Conservation (phyloP, 1,284 basidiomycete genomes). For the Fomitopsis schrenkii region DNA sequence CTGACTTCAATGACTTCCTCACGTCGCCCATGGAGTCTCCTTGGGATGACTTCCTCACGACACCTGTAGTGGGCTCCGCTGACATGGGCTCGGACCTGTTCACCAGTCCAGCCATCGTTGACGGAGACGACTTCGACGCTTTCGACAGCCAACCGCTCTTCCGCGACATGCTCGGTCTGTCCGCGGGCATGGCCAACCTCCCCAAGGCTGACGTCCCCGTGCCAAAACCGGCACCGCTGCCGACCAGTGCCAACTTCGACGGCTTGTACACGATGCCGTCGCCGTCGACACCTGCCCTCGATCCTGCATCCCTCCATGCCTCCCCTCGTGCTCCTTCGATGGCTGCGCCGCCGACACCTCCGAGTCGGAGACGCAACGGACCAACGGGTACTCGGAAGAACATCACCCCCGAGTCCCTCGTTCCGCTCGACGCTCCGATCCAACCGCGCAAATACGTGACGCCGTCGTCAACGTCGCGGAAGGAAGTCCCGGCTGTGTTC, state of each 20-base stretch:
- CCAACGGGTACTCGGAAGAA: slow-evolving; percentile 45
- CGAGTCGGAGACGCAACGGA: slow-evolving; percentile 33
- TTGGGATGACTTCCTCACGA: slow-evolving; percentile 52
- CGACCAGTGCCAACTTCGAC: slow-evolving; percentile 28
- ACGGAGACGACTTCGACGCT: slow-evolving; percentile 28
- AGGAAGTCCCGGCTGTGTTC: slow-evolving; percentile 42
- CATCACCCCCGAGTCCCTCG: slow-evolving; percentile 36
- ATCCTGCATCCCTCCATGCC: slow-evolving; percentile 34
- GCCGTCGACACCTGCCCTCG: slow-evolving; percentile 40
- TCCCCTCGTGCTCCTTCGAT: slow-evolving; percentile 28
- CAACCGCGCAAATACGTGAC: slow-evolving; percentile 44
- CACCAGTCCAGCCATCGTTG: slow-evolving; percentile 38
- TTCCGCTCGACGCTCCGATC: slow-evolving; percentile 43
- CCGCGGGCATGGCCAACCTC: slow-evolving; percentile 12
- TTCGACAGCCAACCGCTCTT: slow-evolving; percentile 30
- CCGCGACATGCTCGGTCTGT: slow-evolving; percentile 14
- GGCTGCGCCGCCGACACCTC: slow-evolving; percentile 27
- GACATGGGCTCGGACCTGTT: slow-evolving; percentile 27
- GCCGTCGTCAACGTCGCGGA: slow-evolving; percentile 45
- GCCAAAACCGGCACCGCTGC: slow-evolving; percentile 8
- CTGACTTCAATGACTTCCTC: slow-evolving; percentile 32
- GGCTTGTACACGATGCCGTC: slow-evolving; percentile 40
- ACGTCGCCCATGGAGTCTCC: slow-evolving; percentile 52
- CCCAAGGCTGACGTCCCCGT: slow-evolving; percentile 14
- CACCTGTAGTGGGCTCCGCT: slow-evolving; percentile 41